Conservation (phyloP, 495 filamentous ascomycete genomes). For the Glutinoglossum americanum region DNA sequence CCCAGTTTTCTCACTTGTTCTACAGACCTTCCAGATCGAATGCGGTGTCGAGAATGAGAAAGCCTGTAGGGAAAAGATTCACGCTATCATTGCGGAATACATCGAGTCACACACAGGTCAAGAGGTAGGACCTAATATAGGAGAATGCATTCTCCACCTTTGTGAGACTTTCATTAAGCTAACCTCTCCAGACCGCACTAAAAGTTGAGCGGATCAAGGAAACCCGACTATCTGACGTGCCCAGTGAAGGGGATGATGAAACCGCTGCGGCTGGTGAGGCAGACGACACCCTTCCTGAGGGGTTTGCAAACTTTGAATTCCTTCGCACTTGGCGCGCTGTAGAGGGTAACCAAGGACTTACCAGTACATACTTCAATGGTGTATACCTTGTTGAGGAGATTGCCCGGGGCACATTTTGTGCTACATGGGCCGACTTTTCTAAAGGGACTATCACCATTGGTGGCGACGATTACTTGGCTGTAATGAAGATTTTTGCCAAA, state of each 20-base stretch:
- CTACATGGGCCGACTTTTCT: neutral
- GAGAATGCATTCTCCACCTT: neutral
- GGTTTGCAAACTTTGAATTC: neutral
- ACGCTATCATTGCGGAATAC: neutral
- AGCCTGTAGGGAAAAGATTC: neutral
- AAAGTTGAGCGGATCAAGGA: neutral
- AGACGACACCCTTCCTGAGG: neutral
- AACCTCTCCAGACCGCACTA: neutral
- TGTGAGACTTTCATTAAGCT: neutral
- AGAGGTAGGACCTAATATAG: neutral
- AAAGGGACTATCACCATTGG: neutral
- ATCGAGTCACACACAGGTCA: neutral
- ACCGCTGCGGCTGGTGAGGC: neutral
- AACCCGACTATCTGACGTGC: neutral
- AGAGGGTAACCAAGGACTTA: neutral
- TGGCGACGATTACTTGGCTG: neutral
- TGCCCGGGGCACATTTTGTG: neutral
- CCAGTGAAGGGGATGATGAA: neutral
- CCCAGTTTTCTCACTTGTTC: neutral
- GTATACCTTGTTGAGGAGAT: neutral
- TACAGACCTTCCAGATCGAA: neutral
- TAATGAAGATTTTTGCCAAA: neutral
- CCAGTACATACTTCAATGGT: neutral
- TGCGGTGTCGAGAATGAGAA: neutral
- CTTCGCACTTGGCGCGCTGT: neutral